A percentile compares a stretch with the other conserved stretches of the same genome.
Conservation (phyloP, 257 asterid species). For the Nicotiana otophora region DNA sequence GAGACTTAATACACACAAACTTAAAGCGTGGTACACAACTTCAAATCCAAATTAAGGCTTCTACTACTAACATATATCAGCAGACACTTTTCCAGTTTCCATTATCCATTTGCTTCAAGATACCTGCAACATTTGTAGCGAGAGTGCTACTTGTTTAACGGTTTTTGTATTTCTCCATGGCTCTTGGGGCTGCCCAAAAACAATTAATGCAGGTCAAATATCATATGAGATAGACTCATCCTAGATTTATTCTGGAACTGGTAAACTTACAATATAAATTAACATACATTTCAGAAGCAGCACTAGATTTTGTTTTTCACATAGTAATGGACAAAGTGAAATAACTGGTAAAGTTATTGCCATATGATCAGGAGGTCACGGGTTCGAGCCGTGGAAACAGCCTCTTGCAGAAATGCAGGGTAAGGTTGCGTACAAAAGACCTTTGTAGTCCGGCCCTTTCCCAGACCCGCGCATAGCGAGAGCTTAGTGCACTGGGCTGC, state of each 20-base stretch:
- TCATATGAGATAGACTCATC: not conserved
- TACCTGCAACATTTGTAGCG: constrained; percentile 5
- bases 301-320: not conserved
- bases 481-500: too few relatives aligned
- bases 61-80: not conserved
- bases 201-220: not conserved
- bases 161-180: constrained; percentile 29
- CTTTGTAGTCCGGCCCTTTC: too few relatives aligned
- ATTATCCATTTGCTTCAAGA: not conserved
- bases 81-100: not conserved
- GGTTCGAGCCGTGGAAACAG: too few relatives aligned
- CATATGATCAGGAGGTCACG: too few relatives aligned
- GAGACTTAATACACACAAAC: not conserved
- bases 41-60: not conserved
- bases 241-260: too few relatives aligned
- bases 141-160: constrained; percentile 11
- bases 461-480: too few relatives aligned
- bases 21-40: not conserved
- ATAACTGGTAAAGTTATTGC: too few relatives aligned
- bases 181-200: constrained; percentile 24
- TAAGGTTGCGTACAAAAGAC: too few relatives aligned
- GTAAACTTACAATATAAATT: too few relatives aligned
- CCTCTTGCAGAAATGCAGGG: too few relatives aligned
- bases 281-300: not conserved
- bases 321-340: too few relatives aligned